A percentile compares a stretch with the other conserved stretches of the same genome.
phyloP scores from a whole-genome alignment of 345 rosid species.

The Eucalyptus tenuipes region DNA sequence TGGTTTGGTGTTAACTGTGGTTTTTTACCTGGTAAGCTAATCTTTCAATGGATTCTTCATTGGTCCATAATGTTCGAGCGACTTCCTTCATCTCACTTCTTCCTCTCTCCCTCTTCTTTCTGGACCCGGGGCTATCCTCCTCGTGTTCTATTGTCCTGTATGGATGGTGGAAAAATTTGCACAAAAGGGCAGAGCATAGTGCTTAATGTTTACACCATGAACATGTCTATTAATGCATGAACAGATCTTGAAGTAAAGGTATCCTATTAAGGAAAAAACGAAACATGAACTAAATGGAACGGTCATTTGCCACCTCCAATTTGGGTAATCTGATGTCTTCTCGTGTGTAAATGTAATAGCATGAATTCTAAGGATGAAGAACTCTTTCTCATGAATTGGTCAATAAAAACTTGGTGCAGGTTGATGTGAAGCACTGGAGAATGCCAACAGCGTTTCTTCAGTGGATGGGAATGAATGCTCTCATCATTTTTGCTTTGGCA shows the following conservation, averaged over 20 bases:
- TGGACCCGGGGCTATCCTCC: not conserved
- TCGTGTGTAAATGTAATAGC: not conserved
- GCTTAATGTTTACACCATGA: not conserved
- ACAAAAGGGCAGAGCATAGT: not conserved
- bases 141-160: not conserved
- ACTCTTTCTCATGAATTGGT: not conserved
- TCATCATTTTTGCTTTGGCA: slow-evolving; percentile 36
- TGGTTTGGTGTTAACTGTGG: slow-evolving; percentile 27
- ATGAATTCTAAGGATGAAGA: not conserved
- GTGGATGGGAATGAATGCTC: slow-evolving; percentile 63
- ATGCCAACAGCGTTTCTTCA: slow-evolving; percentile 22
- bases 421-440: slow-evolving; percentile 26
- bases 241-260: not conserved
- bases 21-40: slow-evolving; percentile 33
- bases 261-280: not conserved
- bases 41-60: not conserved
- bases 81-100: too few species aligned
- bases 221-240: not conserved
- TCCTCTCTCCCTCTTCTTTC: not conserved
- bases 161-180: not conserved
- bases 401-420: slow-evolving; percentile 21
- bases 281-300: not conserved
- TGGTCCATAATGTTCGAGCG: not conserved
- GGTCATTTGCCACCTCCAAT: not conserved
- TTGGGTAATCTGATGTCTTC: not conserved